phyloP scores from a whole-genome alignment of 1,139 yeast species.

The Spathaspora sp. region DNA sequence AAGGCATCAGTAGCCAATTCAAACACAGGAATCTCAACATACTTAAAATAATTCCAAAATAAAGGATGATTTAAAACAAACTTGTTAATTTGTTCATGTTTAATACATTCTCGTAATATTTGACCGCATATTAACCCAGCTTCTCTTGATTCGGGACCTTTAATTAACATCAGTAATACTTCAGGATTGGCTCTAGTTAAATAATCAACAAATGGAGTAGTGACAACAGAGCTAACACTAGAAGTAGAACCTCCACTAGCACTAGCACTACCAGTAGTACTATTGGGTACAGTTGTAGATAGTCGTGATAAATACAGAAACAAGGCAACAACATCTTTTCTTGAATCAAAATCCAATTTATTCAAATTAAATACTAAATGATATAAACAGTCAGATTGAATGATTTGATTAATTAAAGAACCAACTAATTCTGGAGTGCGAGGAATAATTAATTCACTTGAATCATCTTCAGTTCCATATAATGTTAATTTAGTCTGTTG shows the following conservation, averaged over 20 bases:
- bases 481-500: constrained; percentile 66
- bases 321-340: constrained; percentile 76
- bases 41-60: constrained; percentile 82
- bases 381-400: constrained; percentile 67
- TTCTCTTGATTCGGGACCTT: constrained; percentile 71
- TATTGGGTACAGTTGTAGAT: constrained; percentile 58
- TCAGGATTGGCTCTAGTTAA: constrained; percentile 61
- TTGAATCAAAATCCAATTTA: constrained; percentile 80
- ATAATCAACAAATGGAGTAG: constrained; percentile 78
- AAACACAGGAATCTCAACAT: constrained; percentile 73
- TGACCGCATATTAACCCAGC: constrained; percentile 74
- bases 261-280: neutral
- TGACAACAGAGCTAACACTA: neutral
- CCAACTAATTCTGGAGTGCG: constrained; percentile 67
- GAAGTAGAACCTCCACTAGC: too few species aligned
- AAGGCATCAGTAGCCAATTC: constrained; percentile 92
- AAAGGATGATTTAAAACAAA: constrained; percentile 53
- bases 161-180: constrained; percentile 59
- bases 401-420: constrained; percentile 70
- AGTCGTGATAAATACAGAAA: constrained; percentile 79
- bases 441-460: constrained; percentile 41
- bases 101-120: constrained; percentile 82
- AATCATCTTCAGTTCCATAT: constrained; percentile 70
- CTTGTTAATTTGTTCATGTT: constrained; percentile 68
- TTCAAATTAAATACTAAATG: constrained; percentile 57